Conservation (phyloP, 225 moss, liverwort and hornwort genomes). For the Marchantia paleacea region DNA sequence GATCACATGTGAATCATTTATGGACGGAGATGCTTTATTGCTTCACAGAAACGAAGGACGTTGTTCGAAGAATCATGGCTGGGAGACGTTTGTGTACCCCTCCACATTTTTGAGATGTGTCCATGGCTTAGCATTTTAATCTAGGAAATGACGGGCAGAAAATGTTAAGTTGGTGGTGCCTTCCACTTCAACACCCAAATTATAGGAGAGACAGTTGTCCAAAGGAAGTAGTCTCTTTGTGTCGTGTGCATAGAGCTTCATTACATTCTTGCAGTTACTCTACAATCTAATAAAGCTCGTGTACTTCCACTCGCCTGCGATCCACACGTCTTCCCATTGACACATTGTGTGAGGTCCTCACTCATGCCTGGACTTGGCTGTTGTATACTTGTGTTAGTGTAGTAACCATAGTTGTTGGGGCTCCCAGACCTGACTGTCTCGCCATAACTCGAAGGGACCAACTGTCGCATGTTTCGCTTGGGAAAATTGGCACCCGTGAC, state of each 20-base stretch:
- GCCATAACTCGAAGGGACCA: too few species aligned
- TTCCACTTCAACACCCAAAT: neutral
- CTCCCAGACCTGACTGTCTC: too few species aligned
- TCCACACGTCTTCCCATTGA: too few species aligned
- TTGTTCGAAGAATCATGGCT: slow-evolving; percentile 16
- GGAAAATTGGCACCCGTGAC: too few species aligned
- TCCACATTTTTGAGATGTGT: slow-evolving; percentile 24
- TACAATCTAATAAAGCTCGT: slow-evolving; percentile 15
- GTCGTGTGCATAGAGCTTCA: slow-evolving; percentile 5
- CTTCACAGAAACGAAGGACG: slow-evolving; percentile 6
- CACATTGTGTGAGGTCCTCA: too few species aligned
- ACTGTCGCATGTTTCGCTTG: too few species aligned
- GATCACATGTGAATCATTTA: neutral
- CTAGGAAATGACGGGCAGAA: neutral
- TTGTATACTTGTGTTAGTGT: too few species aligned
- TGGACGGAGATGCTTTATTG: slow-evolving; percentile 4
- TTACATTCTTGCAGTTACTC: slow-evolving; percentile 8
- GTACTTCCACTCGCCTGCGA: neutral
- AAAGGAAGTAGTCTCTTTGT: slow-evolving; percentile 20
- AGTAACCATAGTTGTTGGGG: too few species aligned
- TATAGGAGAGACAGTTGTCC: slow-evolving; percentile 11
- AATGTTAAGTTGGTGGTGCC: neutral
- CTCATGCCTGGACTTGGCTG: too few species aligned
- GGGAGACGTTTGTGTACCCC: slow-evolving; percentile 11
- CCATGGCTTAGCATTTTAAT: slow-evolving; percentile 12